Evolutionary conservation across 2,329 filamentous ascomycete species (phyloP).

Genomic region (Aspergillus fumigatiaffinis): DNA sequence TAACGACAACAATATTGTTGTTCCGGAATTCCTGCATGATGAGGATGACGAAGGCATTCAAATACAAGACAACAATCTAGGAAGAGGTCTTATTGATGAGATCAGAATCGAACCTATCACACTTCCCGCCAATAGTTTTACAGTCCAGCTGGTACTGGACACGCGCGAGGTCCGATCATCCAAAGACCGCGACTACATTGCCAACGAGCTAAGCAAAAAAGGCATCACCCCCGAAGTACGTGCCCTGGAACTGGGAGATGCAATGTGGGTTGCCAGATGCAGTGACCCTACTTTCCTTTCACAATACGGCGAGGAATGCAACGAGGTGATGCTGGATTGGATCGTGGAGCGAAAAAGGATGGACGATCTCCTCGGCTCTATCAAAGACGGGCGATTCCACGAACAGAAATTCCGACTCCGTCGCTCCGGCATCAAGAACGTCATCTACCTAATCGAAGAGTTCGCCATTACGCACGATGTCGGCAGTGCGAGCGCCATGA

Average conservation of each 20-base stretch:
- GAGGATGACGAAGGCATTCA: constrained; percentile 8
- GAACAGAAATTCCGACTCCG: constrained; percentile 80
- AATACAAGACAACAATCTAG: background rate
- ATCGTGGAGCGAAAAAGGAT: constrained; percentile 77
- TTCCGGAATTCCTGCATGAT: constrained; percentile 1
- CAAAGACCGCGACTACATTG: constrained; percentile 72
- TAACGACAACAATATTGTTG: background rate
- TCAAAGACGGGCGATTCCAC: constrained; percentile 77
- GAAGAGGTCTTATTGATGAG: constrained; percentile 10
- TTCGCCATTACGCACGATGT: constrained; percentile 57
- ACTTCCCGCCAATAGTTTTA: constrained; percentile 63
- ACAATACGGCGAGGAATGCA: constrained; percentile 51
- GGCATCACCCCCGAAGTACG: constrained; percentile 65
- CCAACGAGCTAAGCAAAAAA: constrained; percentile 64
- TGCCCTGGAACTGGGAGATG: constrained; percentile 68
- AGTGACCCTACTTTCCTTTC: constrained; percentile 56
- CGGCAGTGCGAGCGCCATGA: constrained; percentile 37
- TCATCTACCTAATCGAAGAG: constrained; percentile 76
- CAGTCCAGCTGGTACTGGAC: constrained; percentile 69
- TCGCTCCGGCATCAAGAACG: constrained; percentile 68
- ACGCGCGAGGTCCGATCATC: constrained; percentile 69
- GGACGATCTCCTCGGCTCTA: constrained; percentile 73
- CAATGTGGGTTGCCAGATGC: constrained; percentile 74
- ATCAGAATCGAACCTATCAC: constrained; percentile 54
- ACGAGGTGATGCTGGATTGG: constrained; percentile 73